phyloP scores from a whole-genome alignment of 2,329 filamentous ascomycete species.

The Aspergillus clavatus region DNA sequence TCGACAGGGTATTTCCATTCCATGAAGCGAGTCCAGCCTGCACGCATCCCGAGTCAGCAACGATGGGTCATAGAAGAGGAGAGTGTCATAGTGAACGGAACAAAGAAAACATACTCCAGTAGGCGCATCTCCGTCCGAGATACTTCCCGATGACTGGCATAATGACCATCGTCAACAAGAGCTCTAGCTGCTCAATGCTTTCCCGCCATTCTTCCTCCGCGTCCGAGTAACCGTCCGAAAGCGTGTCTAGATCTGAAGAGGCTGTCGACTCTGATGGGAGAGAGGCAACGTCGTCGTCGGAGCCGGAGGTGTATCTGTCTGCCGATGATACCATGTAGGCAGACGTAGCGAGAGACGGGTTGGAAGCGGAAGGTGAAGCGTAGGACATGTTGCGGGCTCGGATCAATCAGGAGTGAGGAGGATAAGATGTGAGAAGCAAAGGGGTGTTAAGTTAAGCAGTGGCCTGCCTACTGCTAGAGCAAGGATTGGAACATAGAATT shows the following conservation, averaged over 20 bases:
- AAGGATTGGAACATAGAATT: slow-evolving; percentile 21
- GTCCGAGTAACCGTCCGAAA: slow-evolving; percentile 62
- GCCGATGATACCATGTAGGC: slow-evolving; percentile 37
- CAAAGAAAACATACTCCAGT: slow-evolving; percentile 66
- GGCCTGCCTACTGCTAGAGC: slow-evolving; percentile 32
- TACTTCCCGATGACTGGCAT: slow-evolving; percentile 94
- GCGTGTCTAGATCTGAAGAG: slow-evolving; percentile 38
- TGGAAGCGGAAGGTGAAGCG: slow-evolving; percentile 24
- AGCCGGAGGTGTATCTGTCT: slow-evolving; percentile 23
- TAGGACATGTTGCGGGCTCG: slow-evolving; percentile 32
- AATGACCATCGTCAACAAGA: slow-evolving; percentile 88
- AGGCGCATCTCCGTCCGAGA: slow-evolving; percentile 88
- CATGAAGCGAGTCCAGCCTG: slow-evolving; percentile 92
- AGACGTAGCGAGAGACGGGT: slow-evolving; percentile 36
- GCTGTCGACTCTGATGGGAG: slow-evolving; percentile 39
- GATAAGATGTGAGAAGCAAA: neutral
- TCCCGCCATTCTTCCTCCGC: slow-evolving; percentile 94
- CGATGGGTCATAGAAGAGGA: no score
- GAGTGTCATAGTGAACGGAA: no score
- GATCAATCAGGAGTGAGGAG: no score
- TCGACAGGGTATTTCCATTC: slow-evolving; percentile 87
- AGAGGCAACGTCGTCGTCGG: slow-evolving; percentile 41
- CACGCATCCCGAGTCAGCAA: neutral
- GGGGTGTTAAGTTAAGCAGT: slow-evolving; percentile 29
- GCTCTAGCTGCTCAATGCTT: slow-evolving; percentile 86